Evolutionary conservation across 2,329 filamentous ascomycete genomes (phyloP).

Genomic region (Macrophomina pseudophaseolina): DNA sequence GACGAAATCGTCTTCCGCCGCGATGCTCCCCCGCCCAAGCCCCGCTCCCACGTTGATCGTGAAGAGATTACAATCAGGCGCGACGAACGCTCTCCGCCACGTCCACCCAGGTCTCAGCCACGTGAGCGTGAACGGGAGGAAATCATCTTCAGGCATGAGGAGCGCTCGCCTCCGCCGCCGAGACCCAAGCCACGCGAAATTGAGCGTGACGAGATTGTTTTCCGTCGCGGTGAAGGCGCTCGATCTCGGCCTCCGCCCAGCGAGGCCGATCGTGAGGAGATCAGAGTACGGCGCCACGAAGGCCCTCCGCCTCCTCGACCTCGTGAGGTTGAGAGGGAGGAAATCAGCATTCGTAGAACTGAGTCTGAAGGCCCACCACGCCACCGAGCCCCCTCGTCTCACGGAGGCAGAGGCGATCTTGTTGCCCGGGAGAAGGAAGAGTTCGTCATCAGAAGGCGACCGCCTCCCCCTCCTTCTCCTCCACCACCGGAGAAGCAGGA

Average conservation of each 20-base stretch:
- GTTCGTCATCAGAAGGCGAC: slow-evolving; percentile 46
- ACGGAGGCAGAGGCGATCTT: slow-evolving; percentile 41
- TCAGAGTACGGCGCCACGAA: slow-evolving; percentile 53
- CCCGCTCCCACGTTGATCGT: slow-evolving; percentile 32
- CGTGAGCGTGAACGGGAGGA: slow-evolving; percentile 34
- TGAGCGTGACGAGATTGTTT: slow-evolving; percentile 49
- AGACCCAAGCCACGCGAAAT: slow-evolving; percentile 33
- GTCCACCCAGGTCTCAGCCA: slow-evolving; percentile 34
- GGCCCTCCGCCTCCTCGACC: slow-evolving; percentile 32
- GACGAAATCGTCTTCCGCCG: slow-evolving; percentile 47
- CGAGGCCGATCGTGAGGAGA: slow-evolving; percentile 51
- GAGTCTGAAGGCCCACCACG: slow-evolving; percentile 29
- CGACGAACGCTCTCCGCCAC: slow-evolving; percentile 32
- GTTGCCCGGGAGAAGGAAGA: slow-evolving; percentile 49
- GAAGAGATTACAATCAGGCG: slow-evolving; percentile 30
- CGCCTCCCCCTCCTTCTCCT: slow-evolving; percentile 40
- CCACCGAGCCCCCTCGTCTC: slow-evolving; percentile 38
- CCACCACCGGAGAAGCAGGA: slow-evolving; percentile 47
- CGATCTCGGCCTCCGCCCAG: slow-evolving; percentile 38
- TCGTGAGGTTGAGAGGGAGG: slow-evolving; percentile 44
- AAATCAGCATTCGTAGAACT: slow-evolving; percentile 48
- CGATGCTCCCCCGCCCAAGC: slow-evolving; percentile 33
- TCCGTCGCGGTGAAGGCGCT: slow-evolving; percentile 49
- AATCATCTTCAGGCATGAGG: slow-evolving; percentile 26
- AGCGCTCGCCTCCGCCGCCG: slow-evolving; percentile 22